phyloP scores from a whole-genome alignment of 2,329 filamentous ascomycete genomes.

The Aureobasidium sp. region DNA sequence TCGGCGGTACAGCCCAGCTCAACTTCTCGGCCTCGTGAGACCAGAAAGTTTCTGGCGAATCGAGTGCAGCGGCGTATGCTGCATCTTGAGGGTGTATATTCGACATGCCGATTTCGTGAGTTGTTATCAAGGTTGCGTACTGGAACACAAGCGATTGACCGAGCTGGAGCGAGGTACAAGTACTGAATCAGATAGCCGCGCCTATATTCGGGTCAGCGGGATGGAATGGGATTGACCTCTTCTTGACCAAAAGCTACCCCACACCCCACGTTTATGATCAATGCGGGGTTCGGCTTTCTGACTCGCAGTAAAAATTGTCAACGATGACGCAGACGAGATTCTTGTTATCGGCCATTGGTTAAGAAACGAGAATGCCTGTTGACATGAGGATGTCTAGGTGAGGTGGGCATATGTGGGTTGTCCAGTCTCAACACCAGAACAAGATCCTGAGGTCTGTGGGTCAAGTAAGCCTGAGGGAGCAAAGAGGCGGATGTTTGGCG shows the following conservation, averaged over 20 bases:
- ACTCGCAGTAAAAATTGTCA: not conserved
- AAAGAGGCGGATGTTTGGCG: not conserved
- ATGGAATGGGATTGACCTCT: not conserved
- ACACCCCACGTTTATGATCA: not conserved
- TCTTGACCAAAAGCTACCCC: constrained; percentile 4
- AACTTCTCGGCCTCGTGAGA: constrained; percentile 55
- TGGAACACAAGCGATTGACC: not conserved
- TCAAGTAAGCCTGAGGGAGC: not conserved
- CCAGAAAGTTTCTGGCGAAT: constrained; percentile 32
- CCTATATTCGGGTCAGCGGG: constrained; percentile 10
- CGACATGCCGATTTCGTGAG: not conserved
- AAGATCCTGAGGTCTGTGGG: not conserved
- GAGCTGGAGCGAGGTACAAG: not conserved
- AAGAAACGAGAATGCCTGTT: not conserved
- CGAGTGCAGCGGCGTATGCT: constrained; percentile 28
- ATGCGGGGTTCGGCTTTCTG: constrained; percentile 6
- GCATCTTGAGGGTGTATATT: constrained; percentile 29
- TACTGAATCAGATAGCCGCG: not conserved
- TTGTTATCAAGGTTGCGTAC: not conserved
- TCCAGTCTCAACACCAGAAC: too few species aligned
- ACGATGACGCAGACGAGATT: not conserved
- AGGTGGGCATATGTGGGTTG: not conserved
- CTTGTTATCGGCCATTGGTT: not conserved
- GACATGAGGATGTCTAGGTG: not conserved
- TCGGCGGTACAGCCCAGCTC: constrained; percentile 73